These are phyloP conservation scores for Psophocarpus tetragonolobus DNA, from an alignment of 306 rosid species.

Conservation along the genomic window DNA sequence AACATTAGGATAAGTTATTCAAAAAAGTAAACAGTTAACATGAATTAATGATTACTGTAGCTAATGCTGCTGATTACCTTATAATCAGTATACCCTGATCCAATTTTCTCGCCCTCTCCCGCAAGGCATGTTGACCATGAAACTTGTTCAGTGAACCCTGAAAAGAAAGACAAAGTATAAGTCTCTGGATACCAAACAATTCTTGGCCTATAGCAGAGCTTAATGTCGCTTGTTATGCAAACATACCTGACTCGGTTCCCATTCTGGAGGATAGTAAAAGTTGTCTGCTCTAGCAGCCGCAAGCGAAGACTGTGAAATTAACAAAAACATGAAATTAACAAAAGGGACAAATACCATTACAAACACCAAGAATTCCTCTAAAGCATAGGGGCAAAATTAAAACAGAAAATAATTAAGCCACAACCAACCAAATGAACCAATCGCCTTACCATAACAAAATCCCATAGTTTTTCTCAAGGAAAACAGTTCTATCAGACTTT, in stretches of 20 bases:
- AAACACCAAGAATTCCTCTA: neutral
- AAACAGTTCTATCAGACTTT: neutral
- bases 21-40: neutral
- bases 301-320: constrained; percentile 92
- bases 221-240: neutral
- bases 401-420: neutral
- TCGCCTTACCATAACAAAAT: neutral
- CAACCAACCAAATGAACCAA: neutral
- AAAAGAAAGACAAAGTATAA: constrained; percentile 26
- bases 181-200: neutral
- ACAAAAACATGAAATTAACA: constrained; percentile 30
- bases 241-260: constrained; percentile 82
- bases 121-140: constrained; percentile 84
- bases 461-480: neutral
- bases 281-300: constrained; percentile 95
- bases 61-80: constrained; percentile 48
- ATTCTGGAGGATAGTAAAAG: constrained; percentile 92
- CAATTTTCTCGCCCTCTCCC: constrained; percentile 84
- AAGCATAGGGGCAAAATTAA: neutral
- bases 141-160: constrained; percentile 90
- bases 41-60: neutral
- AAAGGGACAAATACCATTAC: neutral
- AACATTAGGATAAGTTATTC: neutral
- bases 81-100: constrained; percentile 87
- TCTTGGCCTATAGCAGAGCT: neutral